Conservation (phyloP, 2,329 filamentous ascomycete genomes). For the Calonectria ilicicola region DNA sequence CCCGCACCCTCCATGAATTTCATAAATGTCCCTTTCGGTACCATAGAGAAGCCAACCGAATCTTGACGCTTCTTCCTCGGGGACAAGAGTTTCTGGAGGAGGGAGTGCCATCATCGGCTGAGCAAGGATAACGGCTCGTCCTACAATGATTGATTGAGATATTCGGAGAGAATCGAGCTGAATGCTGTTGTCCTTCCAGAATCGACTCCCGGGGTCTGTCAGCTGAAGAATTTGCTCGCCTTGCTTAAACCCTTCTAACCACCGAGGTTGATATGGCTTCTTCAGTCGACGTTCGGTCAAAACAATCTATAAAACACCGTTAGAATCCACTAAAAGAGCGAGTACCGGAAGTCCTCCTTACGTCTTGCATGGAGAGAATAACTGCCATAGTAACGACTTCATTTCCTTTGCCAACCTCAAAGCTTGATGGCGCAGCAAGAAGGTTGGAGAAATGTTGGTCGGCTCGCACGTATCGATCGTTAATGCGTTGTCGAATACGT, state of each 20-base stretch:
- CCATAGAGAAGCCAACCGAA: slow-evolving; percentile 56
- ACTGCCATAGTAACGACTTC: slow-evolving; percentile 53
- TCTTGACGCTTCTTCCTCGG: slow-evolving; percentile 43
- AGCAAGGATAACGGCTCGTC: slow-evolving; percentile 53
- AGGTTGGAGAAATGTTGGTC: slow-evolving; percentile 46
- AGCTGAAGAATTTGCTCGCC: slow-evolving; percentile 49
- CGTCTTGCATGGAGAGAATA: slow-evolving; percentile 55
- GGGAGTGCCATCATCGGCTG: slow-evolving; percentile 53
- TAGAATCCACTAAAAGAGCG: background rate
- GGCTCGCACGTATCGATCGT: slow-evolving; percentile 46
- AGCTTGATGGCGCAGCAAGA: slow-evolving; percentile 39
- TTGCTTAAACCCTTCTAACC: slow-evolving; percentile 52
- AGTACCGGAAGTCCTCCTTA: slow-evolving; percentile 40
- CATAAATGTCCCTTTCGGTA: slow-evolving; percentile 47
- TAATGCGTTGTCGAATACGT: slow-evolving; percentile 47
- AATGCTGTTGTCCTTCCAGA: slow-evolving; percentile 49
- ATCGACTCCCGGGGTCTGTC: slow-evolving; percentile 51
- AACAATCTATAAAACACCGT: slow-evolving; percentile 45
- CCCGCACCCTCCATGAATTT: slow-evolving; percentile 56
- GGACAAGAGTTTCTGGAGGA: slow-evolving; percentile 42
- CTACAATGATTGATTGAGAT: slow-evolving; percentile 55
- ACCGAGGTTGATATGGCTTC: slow-evolving; percentile 48
- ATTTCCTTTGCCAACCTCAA: slow-evolving; percentile 38
- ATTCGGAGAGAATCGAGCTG: slow-evolving; percentile 50
- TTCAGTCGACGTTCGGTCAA: slow-evolving; percentile 51